phyloP scores from a whole-genome alignment of 2,329 filamentous ascomycete genomes.

The Aspergillus fumigatiaffinis region DNA sequence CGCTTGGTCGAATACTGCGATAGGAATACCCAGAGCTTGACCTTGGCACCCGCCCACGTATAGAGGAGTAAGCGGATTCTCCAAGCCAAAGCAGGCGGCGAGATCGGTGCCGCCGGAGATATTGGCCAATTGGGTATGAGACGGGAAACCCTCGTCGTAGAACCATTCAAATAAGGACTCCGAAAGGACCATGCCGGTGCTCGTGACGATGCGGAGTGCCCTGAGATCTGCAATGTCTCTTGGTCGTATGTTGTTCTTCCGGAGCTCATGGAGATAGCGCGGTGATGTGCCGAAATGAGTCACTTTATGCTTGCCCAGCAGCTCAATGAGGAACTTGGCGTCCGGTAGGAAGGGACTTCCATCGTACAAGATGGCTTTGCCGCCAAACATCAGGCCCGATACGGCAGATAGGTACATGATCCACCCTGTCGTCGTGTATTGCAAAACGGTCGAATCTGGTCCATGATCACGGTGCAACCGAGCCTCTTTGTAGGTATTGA shows the following conservation, averaged over 20 bases:
- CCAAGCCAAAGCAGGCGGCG: conserved; percentile 40
- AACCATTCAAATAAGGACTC: conserved; percentile 77
- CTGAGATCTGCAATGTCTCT: conserved; percentile 61
- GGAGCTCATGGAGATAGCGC: conserved; percentile 70
- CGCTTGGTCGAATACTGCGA: conserved; percentile 57
- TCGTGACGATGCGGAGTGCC: conserved; percentile 58
- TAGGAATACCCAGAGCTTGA: conserved; percentile 49
- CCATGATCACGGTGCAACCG: conserved; percentile 48
- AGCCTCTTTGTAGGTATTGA: conserved; percentile 56
- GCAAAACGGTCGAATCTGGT: conserved; percentile 45
- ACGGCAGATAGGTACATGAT: conserved; percentile 77
- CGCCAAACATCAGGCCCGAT: conserved; percentile 56
- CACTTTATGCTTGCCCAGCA: conserved; percentile 60
- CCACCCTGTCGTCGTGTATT: conserved; percentile 73
- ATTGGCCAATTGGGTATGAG: conserved; percentile 64
- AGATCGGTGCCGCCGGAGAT: conserved; percentile 77
- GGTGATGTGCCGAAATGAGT: conserved; percentile 74
- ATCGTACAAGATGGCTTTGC: conserved; percentile 69
- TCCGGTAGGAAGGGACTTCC: conserved; percentile 76
- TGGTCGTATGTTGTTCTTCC: conserved; percentile 61
- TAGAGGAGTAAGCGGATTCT: conserved; percentile 67
- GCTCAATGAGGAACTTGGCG: conserved; percentile 57
- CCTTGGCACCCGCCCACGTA: conserved; percentile 57
- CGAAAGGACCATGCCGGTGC: conserved; percentile 78
- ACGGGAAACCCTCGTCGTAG: conserved; percentile 68